These are phyloP conservation scores for Azolla pinnata DNA, from an alignment of 75 land plant genomes.

Conservation along the genomic window DNA sequence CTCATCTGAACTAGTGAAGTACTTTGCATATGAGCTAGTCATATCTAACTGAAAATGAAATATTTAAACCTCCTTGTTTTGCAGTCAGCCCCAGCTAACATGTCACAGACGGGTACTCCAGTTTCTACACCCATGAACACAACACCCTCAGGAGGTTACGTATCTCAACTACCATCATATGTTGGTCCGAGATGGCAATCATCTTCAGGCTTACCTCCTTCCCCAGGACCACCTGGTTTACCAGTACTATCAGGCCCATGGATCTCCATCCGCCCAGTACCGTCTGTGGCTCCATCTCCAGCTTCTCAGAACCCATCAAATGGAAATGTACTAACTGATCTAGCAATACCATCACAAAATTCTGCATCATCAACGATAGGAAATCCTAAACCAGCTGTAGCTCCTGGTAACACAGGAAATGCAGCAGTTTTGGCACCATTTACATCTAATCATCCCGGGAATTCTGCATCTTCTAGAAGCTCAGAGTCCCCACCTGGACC, in stretches of 20 bases:
- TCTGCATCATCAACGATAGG: slow-evolving; percentile 1
- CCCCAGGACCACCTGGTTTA: slow-evolving; percentile 12
- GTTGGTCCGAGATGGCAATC: slow-evolving; percentile 2
- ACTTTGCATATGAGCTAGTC: not conserved
- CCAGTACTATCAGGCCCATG: too few relatives aligned
- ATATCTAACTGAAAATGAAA: not conserved
- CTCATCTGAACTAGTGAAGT: not conserved
- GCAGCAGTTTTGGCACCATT: not conserved
- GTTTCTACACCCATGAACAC: slow-evolving; percentile 6
- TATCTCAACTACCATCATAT: slow-evolving; percentile 9
- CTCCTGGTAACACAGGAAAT: too few relatives aligned
- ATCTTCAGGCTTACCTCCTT: slow-evolving; percentile 6
- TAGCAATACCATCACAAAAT: not conserved
- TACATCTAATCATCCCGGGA: too few relatives aligned
- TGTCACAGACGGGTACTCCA: slow-evolving; percentile 8
- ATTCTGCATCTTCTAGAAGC: slow-evolving; percentile 10
- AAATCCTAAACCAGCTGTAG: not conserved
- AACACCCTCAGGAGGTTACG: slow-evolving; percentile 3
- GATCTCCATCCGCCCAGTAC: slow-evolving; percentile 10
- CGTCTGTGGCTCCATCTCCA: slow-evolving; percentile 13
- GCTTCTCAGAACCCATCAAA: not conserved
- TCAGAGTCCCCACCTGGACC: slow-evolving; percentile 10
- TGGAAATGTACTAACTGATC: not conserved
- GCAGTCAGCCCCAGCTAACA: not conserved
- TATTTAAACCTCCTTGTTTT: not conserved